Base-by-base conservation (phyloP, 2,329 filamentous ascomycete genomes). In the Nemania diffusa region DNA sequence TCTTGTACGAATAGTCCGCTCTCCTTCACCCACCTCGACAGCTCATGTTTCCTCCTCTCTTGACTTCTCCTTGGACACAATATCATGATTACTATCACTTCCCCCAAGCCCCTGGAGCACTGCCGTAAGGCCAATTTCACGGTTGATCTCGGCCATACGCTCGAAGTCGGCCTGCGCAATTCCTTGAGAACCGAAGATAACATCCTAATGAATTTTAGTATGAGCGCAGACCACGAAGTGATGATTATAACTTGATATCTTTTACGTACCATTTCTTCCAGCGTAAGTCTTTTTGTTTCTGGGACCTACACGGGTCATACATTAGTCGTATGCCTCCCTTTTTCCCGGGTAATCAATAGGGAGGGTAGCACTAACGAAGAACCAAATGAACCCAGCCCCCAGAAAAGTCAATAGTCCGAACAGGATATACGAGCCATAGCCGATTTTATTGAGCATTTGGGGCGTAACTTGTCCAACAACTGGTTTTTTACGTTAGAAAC, bases 101-200 rank as follows among this genome's bases (percentile, higher is more conserved):
- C 67, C 48, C 1, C 65, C 69, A 4, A 75, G 56, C 7, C 73
- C 76, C 2, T 76, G 73, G 13, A 83, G 72, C 69, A 84, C 76
- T n/a, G 78, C 77, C 1, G 77, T 81, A 1, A 92, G 80, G 0
- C 91, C 91, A 68, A 93, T 88, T 73, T 92, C 90, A 34, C 82
- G 80, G 76, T 92, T 90, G 73, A 93, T 92, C 76, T 91, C 87
- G n/a, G 84, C 84, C 89, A 92, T 92, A 29, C 91, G 85, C 78
- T 91, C 88, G 60, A 86, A 83, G 74, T 93, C 90, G 1, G 88
- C 87, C 56, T 87, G 84, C 0, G 90, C 90, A 2, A 87, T 85
- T n/a, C 90, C 90, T 68, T 88, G 85, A 2, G 85, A 87, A 13
- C 89, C 89, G 72, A 92, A 91, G 46, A 92, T 84, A 20, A 90